Evolutionary conservation across 306 rosid species (phyloP), one percentile per base, ranked within the genome.

Genomic region (Senna siamea): DNA sequence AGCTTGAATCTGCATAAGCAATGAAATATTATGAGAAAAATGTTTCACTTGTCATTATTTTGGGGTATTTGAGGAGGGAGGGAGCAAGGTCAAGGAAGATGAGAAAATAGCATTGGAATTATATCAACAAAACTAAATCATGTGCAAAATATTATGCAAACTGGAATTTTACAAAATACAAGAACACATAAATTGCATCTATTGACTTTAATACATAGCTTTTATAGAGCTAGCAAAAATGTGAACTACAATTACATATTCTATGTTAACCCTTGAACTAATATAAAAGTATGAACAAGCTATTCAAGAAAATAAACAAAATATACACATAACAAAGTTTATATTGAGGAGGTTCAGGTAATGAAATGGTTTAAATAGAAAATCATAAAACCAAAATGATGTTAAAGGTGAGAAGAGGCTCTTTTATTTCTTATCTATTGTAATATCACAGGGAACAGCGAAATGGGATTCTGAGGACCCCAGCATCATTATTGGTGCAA

Each of bases 1-100:
- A 12, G 93, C 90, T 90, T 94, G 99, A 82, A 94, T 74, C 99
- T 94, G 81, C 83, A 81, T 5, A 47, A 69, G 47, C 62, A 62
- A 85, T 47, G 43, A 83, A 76, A 84, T 41, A 50, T 5, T 19
- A 32, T 62, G 46, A 58, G 54, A 34, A 48, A 67, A 22, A 52
- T 19, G 3, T 40, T 47, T 57, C 14, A 18, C 9, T 70, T 40
- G 6, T 38, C 22, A 59, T 43, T 35, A 51, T 57, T 80, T 37
- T 62, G 12, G 15, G 35, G 26, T 35, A 35, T 41, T 9, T 44
- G 12, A 5, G 74, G 6, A 7, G 7, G 30, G 2, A 15, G 4
- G 47, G 22, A 23, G 7, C 17, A 13, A 14, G 47, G 47, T 58
- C 61, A 15, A 61, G 80, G 53, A 22, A 58, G 28, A 66, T 10